Percentiles rank a stretch among this genome's conserved stretches.
phyloP scores from a whole-genome alignment of 2,329 filamentous ascomycete species.

The Chaetomiaceae sp. region DNA sequence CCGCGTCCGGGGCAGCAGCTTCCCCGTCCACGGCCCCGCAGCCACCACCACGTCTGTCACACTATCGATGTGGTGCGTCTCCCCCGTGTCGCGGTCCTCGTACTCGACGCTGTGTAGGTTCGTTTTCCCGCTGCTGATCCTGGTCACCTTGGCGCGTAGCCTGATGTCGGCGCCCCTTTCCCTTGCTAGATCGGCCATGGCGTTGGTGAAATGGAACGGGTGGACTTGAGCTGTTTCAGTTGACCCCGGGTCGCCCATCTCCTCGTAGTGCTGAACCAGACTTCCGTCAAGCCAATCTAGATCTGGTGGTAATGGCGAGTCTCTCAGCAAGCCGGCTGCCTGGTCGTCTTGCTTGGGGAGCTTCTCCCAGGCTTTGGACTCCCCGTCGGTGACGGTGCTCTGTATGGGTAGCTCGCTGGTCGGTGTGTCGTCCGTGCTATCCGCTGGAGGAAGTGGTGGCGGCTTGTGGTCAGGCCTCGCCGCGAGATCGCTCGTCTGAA shows the following conservation, averaged over 20 bases:
- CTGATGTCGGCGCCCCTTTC: slow-evolving; percentile 63
- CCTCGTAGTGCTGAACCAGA: slow-evolving; percentile 62
- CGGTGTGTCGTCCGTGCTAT: not conserved
- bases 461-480: not conserved
- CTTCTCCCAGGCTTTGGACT: slow-evolving; percentile 51
- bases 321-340: slow-evolving; percentile 42
- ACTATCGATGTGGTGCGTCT: slow-evolving; percentile 32
- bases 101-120: slow-evolving; percentile 56
- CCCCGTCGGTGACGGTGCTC: slow-evolving; percentile 9
- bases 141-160: slow-evolving; percentile 59
- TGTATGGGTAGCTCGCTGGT: slow-evolving; percentile 23
- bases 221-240: slow-evolving; percentile 89
- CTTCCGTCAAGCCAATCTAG: slow-evolving; percentile 77
- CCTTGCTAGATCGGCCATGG: slow-evolving; percentile 70
- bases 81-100: slow-evolving; percentile 39
- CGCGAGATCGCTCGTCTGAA: slow-evolving; percentile 22
- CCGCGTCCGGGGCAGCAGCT: slow-evolving; percentile 50
- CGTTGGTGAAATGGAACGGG: slow-evolving; percentile 81
- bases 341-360: slow-evolving; percentile 53
- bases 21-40: slow-evolving; percentile 48
- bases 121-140: slow-evolving; percentile 50
- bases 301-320: slow-evolving; percentile 63
- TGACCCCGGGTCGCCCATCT: slow-evolving; percentile 66
- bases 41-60: slow-evolving; percentile 49
- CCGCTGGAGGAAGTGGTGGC: not conserved